These are phyloP conservation scores for Diplocarpon mali DNA, from an alignment of 2,329 filamentous ascomycete species.

Conservation along the genomic window DNA sequence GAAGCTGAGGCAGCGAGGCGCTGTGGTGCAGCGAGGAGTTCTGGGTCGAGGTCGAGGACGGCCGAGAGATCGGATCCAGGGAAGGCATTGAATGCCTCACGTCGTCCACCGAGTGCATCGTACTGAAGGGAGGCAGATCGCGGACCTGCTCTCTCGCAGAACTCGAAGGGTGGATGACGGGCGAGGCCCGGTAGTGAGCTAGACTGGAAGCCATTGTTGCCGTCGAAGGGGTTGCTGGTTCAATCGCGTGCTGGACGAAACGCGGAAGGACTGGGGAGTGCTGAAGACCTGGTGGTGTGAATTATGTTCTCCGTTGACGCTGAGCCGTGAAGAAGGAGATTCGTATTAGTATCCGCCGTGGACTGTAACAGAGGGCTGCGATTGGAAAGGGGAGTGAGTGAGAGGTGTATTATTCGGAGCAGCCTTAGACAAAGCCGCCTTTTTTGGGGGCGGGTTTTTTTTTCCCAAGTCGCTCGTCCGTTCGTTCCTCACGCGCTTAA, in stretches of 20 bases:
- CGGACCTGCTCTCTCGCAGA: slow-evolving; percentile 35
- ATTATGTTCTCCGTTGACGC: slow-evolving; percentile 10
- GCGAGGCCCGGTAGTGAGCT: slow-evolving; percentile 47
- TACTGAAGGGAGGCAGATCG: slow-evolving; percentile 35
- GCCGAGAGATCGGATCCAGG: slow-evolving; percentile 39
- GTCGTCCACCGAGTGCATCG: slow-evolving; percentile 34
- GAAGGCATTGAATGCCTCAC: slow-evolving; percentile 37
- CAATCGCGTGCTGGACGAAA: slow-evolving; percentile 22
- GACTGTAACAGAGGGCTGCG: background rate
- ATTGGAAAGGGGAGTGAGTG: slow-evolving; percentile 6
- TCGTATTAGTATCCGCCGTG: background rate
- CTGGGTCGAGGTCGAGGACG: slow-evolving; percentile 40
- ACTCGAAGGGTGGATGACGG: slow-evolving; percentile 34
- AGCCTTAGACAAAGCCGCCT: slow-evolving; percentile 16
- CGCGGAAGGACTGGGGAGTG: slow-evolving; percentile 9
- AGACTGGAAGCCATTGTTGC: slow-evolving; percentile 45
- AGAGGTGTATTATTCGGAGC: slow-evolving; percentile 9
- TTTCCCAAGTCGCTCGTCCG: no score
- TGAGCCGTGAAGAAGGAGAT: slow-evolving; percentile 16
- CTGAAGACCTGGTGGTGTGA: slow-evolving; percentile 8
- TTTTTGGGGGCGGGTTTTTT: slow-evolving; percentile 15
- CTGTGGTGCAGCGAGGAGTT: slow-evolving; percentile 33
- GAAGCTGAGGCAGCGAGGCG: slow-evolving; percentile 34
- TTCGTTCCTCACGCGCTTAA: slow-evolving; percentile 13
- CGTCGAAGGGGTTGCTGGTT: slow-evolving; percentile 23